Conservation (phyloP, 306 rosid species). For the Ceratonia siliqua region DNA sequence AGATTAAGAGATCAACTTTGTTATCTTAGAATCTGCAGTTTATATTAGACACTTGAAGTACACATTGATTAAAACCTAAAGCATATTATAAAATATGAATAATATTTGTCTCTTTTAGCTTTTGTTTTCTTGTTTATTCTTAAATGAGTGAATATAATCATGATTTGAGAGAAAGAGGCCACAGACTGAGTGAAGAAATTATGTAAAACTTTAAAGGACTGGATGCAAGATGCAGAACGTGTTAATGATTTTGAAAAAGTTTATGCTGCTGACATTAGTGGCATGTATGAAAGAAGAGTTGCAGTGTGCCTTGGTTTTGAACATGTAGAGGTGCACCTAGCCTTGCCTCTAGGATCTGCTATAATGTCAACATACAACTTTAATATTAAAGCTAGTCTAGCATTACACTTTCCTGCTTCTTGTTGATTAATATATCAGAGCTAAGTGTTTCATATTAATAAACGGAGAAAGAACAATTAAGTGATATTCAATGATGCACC, state of each 20-base stretch:
- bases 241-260: neutral
- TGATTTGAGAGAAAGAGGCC: neutral
- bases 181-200: neutral
- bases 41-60: neutral
- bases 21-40: neutral
- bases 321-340: neutral
- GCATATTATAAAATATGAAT: neutral
- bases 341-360: neutral
- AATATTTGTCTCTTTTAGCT: neutral
- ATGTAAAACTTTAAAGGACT: slow-evolving; percentile 3
- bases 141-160: neutral
- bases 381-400: neutral
- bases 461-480: neutral
- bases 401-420: neutral
- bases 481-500: neutral
- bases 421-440: neutral
- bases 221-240: neutral
- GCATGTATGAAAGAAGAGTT: neutral
- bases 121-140: neutral
- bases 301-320: neutral
- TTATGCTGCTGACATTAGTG: neutral
- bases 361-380: neutral
- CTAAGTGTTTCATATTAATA: neutral
- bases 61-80: neutral
- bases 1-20: neutral